Evolutionary conservation across 805 yeast species (phyloP).

Genomic region (Teunomyces barrocoloradensis): DNA sequence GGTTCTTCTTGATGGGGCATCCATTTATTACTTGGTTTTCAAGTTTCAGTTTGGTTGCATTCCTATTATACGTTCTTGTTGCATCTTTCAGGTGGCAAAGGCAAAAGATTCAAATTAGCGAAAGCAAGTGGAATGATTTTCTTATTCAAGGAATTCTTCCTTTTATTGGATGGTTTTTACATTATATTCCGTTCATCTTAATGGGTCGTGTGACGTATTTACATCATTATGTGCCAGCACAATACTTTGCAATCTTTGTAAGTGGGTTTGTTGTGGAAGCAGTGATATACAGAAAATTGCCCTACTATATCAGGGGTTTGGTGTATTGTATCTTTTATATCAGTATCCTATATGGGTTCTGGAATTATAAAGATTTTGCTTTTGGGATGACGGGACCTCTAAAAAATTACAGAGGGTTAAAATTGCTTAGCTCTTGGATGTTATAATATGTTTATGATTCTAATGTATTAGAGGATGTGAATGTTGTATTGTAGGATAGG

Average conservation of each 20-base stretch:
- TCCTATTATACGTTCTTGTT: conserved; percentile 18
- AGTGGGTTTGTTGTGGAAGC: conserved; percentile 21
- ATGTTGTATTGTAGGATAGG: too few species aligned
- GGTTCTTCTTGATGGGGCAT: conserved; percentile 69
- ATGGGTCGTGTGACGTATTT: conserved; percentile 45
- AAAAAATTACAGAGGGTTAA: conserved; percentile 27
- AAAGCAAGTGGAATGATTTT: conserved; percentile 25
- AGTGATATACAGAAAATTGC: conserved; percentile 16
- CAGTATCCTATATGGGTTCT: conserved; percentile 55
- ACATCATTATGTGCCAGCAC: conserved; percentile 46
- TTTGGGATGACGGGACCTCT: conserved; percentile 67
- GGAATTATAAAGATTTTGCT: conserved; percentile 62
- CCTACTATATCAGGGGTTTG: conserved; percentile 11
- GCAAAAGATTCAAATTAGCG: conserved; percentile 21
- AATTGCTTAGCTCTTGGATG: conserved; percentile 25
- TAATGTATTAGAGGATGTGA: not conserved
- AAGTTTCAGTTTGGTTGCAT: conserved; percentile 23
- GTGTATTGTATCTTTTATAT: conserved; percentile 48
- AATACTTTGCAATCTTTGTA: conserved; percentile 30
- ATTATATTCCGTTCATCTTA: conserved; percentile 38
- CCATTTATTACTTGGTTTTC: conserved; percentile 71
- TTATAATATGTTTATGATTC: not conserved
- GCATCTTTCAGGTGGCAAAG: conserved; percentile 31
- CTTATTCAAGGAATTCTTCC: conserved; percentile 35
- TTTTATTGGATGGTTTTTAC: conserved; percentile 38